Conservation (phyloP, 177 flowering plant genomes). For the Vitis hybrid region DNA sequence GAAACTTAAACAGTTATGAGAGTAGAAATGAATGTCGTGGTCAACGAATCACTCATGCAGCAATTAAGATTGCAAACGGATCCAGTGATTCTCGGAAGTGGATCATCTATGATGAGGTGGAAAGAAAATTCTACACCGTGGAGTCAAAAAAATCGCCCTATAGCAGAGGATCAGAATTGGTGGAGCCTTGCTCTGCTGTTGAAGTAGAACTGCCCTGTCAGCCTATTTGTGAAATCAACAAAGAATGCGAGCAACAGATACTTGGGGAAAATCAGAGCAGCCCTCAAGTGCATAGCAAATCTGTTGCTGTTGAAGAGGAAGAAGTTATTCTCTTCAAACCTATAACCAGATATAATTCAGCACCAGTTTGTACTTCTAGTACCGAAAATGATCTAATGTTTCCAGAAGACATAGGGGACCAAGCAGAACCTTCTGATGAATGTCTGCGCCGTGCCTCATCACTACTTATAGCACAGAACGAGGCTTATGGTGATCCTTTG, state of each 20-base stretch:
- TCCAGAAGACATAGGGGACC: constrained; percentile 14
- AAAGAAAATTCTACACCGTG: constrained; percentile 22
- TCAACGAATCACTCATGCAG: constrained; percentile 55
- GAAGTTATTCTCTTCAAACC: constrained; percentile 92
- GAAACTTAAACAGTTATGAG: constrained; percentile 21
- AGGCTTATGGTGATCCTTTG: constrained; percentile 18
- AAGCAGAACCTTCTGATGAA: constrained; percentile 38
- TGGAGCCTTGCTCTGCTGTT: constrained; percentile 2
- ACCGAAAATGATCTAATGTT: constrained; percentile 6
- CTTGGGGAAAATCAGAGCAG: constrained; percentile 2
- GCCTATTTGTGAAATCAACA: neutral
- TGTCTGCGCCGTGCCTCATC: constrained; percentile 56
- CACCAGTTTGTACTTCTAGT: constrained; percentile 34
- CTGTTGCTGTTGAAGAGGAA: constrained; percentile 58
- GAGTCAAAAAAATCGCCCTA: constrained; percentile 17
- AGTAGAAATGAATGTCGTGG: constrained; percentile 31
- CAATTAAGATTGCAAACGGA: constrained; percentile 36
- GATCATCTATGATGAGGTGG: constrained; percentile 38
- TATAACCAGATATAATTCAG: constrained; percentile 59
- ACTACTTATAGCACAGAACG: constrained; percentile 32
- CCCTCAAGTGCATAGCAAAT: constrained; percentile 5
- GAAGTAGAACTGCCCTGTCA: constrained; percentile 2
- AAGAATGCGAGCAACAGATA: constrained; percentile 10
- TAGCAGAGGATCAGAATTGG: constrained; percentile 18
- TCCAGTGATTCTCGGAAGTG: constrained; percentile 35